phyloP scores from a whole-genome alignment of 768 basidiomycete genomes.

The Naematelia aurantialba region DNA sequence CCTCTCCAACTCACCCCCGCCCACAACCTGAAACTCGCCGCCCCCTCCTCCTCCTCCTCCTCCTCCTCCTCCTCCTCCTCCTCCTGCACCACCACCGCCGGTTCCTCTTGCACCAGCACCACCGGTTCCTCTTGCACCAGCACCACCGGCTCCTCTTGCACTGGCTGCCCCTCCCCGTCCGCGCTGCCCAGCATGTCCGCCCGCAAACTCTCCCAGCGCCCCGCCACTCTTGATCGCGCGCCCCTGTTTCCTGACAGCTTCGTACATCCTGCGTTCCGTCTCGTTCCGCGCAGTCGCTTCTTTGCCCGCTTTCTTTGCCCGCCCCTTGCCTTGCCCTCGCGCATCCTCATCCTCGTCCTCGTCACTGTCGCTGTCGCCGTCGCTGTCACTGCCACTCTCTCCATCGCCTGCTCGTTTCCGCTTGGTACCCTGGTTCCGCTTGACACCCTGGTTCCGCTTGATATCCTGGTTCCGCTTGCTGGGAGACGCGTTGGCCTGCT shows the following conservation, averaged over 20 bases:
- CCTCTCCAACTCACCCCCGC: conserved; percentile 43
- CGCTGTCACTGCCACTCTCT: too few relatives aligned
- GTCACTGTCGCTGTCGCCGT: not conserved
- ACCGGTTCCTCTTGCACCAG: too few relatives aligned
- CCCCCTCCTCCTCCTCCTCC: conserved; percentile 16
- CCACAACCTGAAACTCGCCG: conserved; percentile 49
- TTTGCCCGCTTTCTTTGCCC: conserved; percentile 42
- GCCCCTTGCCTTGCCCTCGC: conserved; percentile 50
- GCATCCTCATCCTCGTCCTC: conserved; percentile 51
- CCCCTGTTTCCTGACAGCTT: conserved; percentile 76
- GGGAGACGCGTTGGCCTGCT: conserved; percentile 13
- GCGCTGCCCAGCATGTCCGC: conserved; percentile 6
- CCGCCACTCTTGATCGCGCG: conserved; percentile 75
- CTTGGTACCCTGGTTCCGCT: conserved; percentile 40
- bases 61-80: conserved; percentile 25
- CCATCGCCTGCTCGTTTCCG: conserved; percentile 30
- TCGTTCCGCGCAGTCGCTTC: conserved; percentile 50
- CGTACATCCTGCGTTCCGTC: conserved; percentile 81
- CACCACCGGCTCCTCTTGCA: too few relatives aligned
- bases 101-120: conserved; percentile 23
- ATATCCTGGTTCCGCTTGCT: conserved; percentile 16
- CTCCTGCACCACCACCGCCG: conserved; percentile 4
- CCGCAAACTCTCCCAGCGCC: conserved; percentile 44
- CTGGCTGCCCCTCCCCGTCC: conserved; percentile 14
- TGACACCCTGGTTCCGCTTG: too few relatives aligned